Conservation (phyloP, 2,329 filamentous ascomycete genomes). For the Fusarium papillatum region DNA sequence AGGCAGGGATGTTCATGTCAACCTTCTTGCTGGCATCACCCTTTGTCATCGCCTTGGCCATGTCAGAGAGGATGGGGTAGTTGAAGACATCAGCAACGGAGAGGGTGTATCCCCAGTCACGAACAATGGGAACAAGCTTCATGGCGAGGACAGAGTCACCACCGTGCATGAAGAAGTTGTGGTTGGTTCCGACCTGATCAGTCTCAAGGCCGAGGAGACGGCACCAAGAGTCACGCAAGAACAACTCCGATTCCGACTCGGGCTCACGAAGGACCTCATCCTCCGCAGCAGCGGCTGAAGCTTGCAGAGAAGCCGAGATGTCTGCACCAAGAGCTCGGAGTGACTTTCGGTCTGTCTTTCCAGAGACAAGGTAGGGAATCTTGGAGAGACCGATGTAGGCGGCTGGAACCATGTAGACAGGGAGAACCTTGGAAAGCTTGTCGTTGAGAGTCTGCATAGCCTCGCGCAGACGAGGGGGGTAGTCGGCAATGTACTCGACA, state of each 20-base stretch:
- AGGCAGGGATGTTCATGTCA: slow-evolving; percentile 48
- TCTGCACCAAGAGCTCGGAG: slow-evolving; percentile 37
- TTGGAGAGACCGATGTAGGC: slow-evolving; percentile 39
- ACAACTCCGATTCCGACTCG: slow-evolving; percentile 32
- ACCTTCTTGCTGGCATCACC: slow-evolving; percentile 31
- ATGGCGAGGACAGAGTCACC: slow-evolving; percentile 65
- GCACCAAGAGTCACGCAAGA: slow-evolving; percentile 52
- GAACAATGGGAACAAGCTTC: slow-evolving; percentile 59
- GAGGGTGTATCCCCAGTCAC: slow-evolving; percentile 53
- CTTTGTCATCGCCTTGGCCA: slow-evolving; percentile 53
- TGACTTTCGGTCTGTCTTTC: slow-evolving; percentile 42
- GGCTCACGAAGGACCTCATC: slow-evolving; percentile 26
- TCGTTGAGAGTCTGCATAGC: slow-evolving; percentile 33
- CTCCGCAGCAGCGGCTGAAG: slow-evolving; percentile 11
- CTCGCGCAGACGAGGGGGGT: slow-evolving; percentile 35
- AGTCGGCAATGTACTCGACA: slow-evolving; percentile 31
- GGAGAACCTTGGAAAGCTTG: slow-evolving; percentile 36
- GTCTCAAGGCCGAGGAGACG: slow-evolving; percentile 50
- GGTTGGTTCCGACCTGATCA: slow-evolving; percentile 50
- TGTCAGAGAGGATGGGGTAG: slow-evolving; percentile 57
- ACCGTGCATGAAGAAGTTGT: slow-evolving; percentile 62
- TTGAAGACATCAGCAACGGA: slow-evolving; percentile 61
- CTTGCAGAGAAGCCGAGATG: slow-evolving; percentile 35
- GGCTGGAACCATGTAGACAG: slow-evolving; percentile 41
- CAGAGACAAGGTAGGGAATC: slow-evolving; percentile 42